Conservation (phyloP, 1,284 basidiomycete species). For the Trametes polyzona region DNA sequence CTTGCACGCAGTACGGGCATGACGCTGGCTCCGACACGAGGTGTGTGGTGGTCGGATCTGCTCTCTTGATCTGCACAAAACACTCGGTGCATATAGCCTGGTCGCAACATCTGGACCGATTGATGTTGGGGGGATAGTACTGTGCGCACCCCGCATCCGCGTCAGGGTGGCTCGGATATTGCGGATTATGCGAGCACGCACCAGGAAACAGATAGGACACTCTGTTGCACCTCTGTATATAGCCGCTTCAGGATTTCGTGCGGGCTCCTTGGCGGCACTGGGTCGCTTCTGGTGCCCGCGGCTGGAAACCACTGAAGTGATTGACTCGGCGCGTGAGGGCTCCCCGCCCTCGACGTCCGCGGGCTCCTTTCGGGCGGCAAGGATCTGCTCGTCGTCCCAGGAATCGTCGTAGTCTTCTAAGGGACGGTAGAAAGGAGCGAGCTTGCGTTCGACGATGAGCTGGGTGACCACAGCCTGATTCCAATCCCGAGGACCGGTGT, state of each 20-base stretch:
- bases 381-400: conserved; percentile 85
- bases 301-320: conserved; percentile 29
- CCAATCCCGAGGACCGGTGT: conserved; percentile 89
- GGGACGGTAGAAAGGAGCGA: conserved; percentile 96
- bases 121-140: conserved; percentile 96
- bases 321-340: conserved; percentile 35
- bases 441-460: conserved; percentile 84
- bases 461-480: conserved; percentile 86
- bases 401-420: conserved; percentile 90
- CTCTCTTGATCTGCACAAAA: conserved; percentile 98
- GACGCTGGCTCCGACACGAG: conserved; percentile 92
- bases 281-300: conserved; percentile 54
- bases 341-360: conserved; percentile 48
- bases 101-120: conserved; percentile 96
- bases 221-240: conserved; percentile 89
- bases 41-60: conserved; percentile 91
- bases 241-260: conserved; percentile 68
- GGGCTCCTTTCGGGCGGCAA: conserved; percentile 71
- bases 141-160: conserved; percentile 59
- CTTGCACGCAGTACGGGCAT: conserved; percentile 96
- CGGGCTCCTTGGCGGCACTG: conserved; percentile 56
- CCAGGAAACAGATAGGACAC: conserved; percentile 99
- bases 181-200: conserved; percentile 49
- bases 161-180: conserved; percentile 15
- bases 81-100: conserved; percentile 99